Evolutionary conservation across 345 rosid genomes (phyloP).

Genomic region (Stellera chamaejasme): DNA sequence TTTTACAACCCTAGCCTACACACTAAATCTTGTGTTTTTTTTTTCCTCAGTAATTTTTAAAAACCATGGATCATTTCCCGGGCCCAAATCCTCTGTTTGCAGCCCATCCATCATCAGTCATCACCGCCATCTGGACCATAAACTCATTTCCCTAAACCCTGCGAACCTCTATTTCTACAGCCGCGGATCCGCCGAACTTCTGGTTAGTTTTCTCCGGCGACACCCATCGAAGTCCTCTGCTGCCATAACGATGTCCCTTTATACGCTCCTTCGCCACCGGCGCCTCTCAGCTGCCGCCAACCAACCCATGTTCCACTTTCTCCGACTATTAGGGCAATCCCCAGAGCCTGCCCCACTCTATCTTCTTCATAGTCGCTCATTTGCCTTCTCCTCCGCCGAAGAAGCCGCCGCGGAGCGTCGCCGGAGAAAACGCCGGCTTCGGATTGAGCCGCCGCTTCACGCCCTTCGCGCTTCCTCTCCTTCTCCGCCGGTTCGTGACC

Average conservation of each 20-base stretch:
- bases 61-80: no score
- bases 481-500: slow-evolving; percentile 61
- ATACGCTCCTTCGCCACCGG: slow-evolving; percentile 30
- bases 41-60: no score
- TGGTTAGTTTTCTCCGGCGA: no score
- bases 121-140: no score
- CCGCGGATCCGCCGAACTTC: no score
- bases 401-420: slow-evolving; percentile 97
- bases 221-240: no score
- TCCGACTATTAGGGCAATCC: slow-evolving; percentile 18
- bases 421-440: slow-evolving; percentile 80
- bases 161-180: no score
- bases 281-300: background rate
- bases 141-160: no score
- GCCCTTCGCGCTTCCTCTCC: slow-evolving; percentile 60
- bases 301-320: slow-evolving; percentile 11
- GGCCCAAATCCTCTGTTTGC: no score
- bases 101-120: no score
- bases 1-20: no score
- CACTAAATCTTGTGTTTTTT: no score
- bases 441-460: slow-evolving; percentile 89
- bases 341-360: slow-evolving; percentile 5
- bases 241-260: slow-evolving; percentile 35
- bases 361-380: slow-evolving; percentile 28
- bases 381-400: slow-evolving; percentile 83